Base-by-base conservation (phyloP, 192 early-diverging fungal genomes). In the Geranomyces variabilis region DNA sequence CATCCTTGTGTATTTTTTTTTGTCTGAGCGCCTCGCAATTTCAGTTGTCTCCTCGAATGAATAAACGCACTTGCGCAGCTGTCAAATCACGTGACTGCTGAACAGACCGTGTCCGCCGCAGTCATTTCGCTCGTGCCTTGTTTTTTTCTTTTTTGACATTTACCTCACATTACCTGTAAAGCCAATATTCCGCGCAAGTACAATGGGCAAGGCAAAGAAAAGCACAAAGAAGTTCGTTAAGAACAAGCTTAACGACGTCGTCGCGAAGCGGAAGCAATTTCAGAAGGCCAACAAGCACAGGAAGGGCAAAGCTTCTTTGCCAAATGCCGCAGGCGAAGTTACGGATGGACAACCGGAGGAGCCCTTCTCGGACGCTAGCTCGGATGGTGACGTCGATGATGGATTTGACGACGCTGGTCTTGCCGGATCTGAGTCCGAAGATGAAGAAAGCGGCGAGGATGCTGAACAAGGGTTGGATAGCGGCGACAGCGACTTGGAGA, bases 201-300 rank as follows among this genome's bases (percentile, higher is more conserved):
- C 15, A 53, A 89, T 88, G 84, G 83, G 79, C 62, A 86, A 87
- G 70, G 78, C 75, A 53, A 88, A 79, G 73, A 94, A 94, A 78
- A 70, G 84, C 15, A 93, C 89, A 9, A 90, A 86, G 69, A 92
- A 91, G 83, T 94, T 89, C 74, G 85, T 89, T 67, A 89, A 91
- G 81, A 88, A 88, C 70, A 83, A 92, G 57, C 80, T 93, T 57
- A 90, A 92, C 76, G 80, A 81, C 62, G 74, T 73, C 45, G 63
- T 81, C 75, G 71, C 55, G 53, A 59, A 13, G 72, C 30, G 48
- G 70, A 82, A 84, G 58, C 75, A 73, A 66, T 43, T 53, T 4
- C 70, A 74, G 51, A 44, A 33, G 21, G 60, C 64, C 21, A 64
- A 60, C 58, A 75, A 75, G 57, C 55, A 63, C 24, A 24, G 63